Evolutionary conservation across 2,329 filamentous ascomycete species (phyloP).

Genomic region (Herpotrichia juniperi): DNA sequence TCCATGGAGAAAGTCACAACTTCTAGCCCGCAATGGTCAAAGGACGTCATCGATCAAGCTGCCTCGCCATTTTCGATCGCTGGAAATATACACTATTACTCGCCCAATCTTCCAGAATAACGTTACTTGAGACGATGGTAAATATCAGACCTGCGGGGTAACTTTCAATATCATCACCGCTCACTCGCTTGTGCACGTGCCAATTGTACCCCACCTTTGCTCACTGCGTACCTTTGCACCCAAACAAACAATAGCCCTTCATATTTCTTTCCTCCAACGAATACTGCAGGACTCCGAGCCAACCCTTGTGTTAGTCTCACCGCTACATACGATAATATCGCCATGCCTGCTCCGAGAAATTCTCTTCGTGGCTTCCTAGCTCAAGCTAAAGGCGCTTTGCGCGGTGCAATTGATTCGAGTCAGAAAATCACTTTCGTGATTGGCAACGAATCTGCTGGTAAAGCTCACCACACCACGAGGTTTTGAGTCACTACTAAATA

Average conservation of each 20-base stretch:
- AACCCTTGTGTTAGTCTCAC: conserved; percentile 10
- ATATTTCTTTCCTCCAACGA: background rate
- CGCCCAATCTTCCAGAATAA: background rate
- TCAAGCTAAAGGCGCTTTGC: conserved; percentile 51
- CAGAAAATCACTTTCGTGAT: conserved; percentile 57
- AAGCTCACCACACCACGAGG: conserved; percentile 6
- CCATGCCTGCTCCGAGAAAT: conserved; percentile 52
- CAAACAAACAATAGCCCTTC: background rate
- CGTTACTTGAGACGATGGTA: background rate
- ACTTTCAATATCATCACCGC: background rate
- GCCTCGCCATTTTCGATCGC: background rate
- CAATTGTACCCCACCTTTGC: background rate
- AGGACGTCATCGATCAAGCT: too few relatives aligned
- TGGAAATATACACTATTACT: background rate
- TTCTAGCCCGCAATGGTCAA: too few relatives aligned
- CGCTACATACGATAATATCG: conserved; percentile 11
- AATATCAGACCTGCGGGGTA: background rate
- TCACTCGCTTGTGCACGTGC: background rate
- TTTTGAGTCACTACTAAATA: conserved; percentile 12
- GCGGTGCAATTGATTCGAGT: conserved; percentile 46
- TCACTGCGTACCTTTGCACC: background rate
- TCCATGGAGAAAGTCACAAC: too few relatives aligned
- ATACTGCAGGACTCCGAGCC: background rate
- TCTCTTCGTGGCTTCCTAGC: conserved; percentile 55
- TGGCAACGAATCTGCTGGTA: conserved; percentile 60